phyloP scores from a whole-genome alignment of 768 basidiomycete genomes.

The Lentinula detonsa region DNA sequence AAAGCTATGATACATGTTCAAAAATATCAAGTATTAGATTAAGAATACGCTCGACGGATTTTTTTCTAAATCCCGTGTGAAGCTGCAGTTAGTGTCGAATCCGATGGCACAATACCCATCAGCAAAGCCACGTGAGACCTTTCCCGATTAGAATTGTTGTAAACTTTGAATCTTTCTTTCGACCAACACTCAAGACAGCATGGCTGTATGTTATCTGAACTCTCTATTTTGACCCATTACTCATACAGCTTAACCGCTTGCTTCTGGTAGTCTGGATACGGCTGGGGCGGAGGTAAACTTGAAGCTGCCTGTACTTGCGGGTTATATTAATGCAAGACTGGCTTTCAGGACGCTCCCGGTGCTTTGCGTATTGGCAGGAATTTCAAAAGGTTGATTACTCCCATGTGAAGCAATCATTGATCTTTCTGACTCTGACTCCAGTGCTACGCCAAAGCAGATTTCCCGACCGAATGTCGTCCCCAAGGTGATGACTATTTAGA shows the following conservation, averaged over 20 bases:
- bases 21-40: no score
- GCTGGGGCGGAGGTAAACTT: constrained; percentile 39
- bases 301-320: neutral
- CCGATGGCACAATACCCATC: no score
- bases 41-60: no score
- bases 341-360: constrained; percentile 69
- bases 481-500: constrained; percentile 86
- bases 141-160: no score
- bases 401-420: neutral
- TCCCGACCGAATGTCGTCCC: constrained; percentile 62
- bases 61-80: no score
- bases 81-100: no score
- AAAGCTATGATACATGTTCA: no score
- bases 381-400: constrained; percentile 53
- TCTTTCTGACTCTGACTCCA: constrained; percentile 21
- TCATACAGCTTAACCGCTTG: neutral
- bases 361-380: constrained; percentile 92
- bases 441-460: constrained; percentile 84
- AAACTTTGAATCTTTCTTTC: neutral
- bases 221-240: neutral
- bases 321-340: neutral
- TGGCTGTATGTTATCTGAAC: neutral
- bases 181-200: neutral
- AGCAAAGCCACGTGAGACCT: no score
- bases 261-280: constrained; percentile 53